Evolutionary conservation across 2,329 filamentous ascomycete genomes (phyloP), one percentile per base, ranked within the genome.

Genomic region (Metarhizium guizhouense): DNA sequence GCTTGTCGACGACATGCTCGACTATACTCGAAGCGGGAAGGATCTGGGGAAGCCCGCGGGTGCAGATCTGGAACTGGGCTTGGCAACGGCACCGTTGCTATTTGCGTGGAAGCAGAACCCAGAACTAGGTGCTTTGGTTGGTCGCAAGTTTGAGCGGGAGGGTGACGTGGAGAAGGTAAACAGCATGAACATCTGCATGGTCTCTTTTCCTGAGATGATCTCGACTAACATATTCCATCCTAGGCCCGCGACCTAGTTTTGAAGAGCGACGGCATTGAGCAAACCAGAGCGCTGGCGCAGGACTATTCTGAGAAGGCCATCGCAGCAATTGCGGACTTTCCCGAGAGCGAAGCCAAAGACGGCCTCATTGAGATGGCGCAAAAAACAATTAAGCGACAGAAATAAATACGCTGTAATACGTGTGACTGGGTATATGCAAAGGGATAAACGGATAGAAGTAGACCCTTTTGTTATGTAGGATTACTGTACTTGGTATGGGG

Each of bases 1-100:
- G 77, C 80, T 99, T 10, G 93, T 99, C 16, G 94, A 99, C 68
- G 94, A 99, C 69, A 89, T 99, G 87, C 79, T 99, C 64, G 94
- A 99, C 71, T 99, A 97, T 70, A 97, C 94, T 0, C 83, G 90
- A 59, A 90, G 82, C 54, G 90, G 85, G 47, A 80, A 83, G 57
- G 91, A 96, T 69, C 76, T 99, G 47, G 94, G 94, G 29, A 99
- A 99, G 74, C 94, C 94, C 2, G 90, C 93, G 5, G 94, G 93
- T 45, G 94, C 94, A 34, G 94, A 99, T 72, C 72, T 99, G 59
- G 90, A 97, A 72, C 76, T 99, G 34, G 94, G 94, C 4, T 79
- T 99, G 56, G 94, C 94, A 47, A 99, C 94, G 13, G 94, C 94
- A 13, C 94, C 94, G 16, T 74, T 99, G 60, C 75, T 99, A 47